These are phyloP conservation scores for Eucalyptus pauciflora DNA, from an alignment of 345 rosid genomes.

Conservation along the genomic window DNA sequence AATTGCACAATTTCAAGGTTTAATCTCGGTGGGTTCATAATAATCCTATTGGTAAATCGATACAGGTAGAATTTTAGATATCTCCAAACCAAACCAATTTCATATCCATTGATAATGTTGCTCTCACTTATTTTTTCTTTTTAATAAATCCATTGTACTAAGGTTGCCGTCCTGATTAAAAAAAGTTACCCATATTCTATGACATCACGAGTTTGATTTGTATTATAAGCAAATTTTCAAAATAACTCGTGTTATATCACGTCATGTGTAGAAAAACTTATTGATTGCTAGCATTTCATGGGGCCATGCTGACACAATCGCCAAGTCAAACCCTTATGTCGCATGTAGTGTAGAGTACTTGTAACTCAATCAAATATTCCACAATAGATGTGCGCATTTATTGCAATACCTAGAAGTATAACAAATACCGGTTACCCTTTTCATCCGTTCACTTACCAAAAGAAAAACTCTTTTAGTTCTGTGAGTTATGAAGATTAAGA, in stretches of 20 bases:
- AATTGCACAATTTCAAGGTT: background rate
- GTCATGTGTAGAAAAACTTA: background rate
- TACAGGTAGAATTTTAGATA: rapidly evolving
- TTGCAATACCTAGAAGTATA: background rate
- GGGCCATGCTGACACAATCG: rapidly evolving
- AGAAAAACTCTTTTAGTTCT: background rate
- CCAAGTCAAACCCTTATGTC: rapidly evolving
- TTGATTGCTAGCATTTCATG: rapidly evolving
- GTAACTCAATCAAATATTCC: background rate
- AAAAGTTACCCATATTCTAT: background rate
- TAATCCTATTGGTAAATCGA: background rate
- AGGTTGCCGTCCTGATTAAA: background rate
- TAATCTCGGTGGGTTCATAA: rapidly evolving
- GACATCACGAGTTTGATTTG: rapidly evolving
- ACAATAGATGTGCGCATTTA: background rate
- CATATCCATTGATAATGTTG: rapidly evolving
- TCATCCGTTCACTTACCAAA: background rate
- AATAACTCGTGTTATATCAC: background rate
- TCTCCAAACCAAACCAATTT: rapidly evolving
- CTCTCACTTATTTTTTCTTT: background rate
- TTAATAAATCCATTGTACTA: too few relatives aligned
- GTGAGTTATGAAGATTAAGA: background rate
- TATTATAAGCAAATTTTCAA: background rate
- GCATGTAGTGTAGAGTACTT: rapidly evolving
- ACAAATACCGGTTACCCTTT: background rate